phyloP scores from a whole-genome alignment of 148 eudicot genomes.

The Rhododendron vialii region DNA sequence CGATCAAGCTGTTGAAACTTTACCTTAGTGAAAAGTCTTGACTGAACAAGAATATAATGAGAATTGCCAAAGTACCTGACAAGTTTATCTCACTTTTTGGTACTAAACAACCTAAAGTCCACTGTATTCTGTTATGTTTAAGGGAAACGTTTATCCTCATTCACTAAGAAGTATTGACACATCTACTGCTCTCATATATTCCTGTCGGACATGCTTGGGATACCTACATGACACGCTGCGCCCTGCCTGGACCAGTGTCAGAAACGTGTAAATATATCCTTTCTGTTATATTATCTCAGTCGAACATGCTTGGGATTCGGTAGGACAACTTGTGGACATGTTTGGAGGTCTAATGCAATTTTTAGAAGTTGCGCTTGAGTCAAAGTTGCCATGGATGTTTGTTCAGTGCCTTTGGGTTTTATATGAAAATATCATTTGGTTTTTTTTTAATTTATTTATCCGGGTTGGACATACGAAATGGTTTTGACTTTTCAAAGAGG shows the following conservation, averaged over 20 bases:
- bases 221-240: background rate
- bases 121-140: too few relatives aligned
- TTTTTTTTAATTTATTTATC: too few relatives aligned
- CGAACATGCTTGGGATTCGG: background rate
- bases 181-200: background rate
- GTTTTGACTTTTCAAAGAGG: background rate
- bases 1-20: too few relatives aligned
- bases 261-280: background rate
- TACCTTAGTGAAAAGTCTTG: too few relatives aligned
- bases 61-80: too few relatives aligned
- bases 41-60: too few relatives aligned
- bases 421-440: background rate
- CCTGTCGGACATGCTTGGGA: too few relatives aligned
- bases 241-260: background rate
- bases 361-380: background rate
- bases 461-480: background rate
- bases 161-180: background rate
- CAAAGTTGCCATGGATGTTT: background rate
- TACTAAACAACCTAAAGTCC: too few relatives aligned
- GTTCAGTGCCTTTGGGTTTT: background rate
- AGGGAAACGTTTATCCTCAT: background rate
- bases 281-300: background rate
- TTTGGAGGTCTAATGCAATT: background rate
- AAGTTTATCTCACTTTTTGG: too few relatives aligned
- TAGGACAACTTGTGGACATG: background rate